Percentiles rank a stretch among this genome's conserved stretches.
Conservation (phyloP, 106 monocot species). For the Iris macrosiphon region DNA sequence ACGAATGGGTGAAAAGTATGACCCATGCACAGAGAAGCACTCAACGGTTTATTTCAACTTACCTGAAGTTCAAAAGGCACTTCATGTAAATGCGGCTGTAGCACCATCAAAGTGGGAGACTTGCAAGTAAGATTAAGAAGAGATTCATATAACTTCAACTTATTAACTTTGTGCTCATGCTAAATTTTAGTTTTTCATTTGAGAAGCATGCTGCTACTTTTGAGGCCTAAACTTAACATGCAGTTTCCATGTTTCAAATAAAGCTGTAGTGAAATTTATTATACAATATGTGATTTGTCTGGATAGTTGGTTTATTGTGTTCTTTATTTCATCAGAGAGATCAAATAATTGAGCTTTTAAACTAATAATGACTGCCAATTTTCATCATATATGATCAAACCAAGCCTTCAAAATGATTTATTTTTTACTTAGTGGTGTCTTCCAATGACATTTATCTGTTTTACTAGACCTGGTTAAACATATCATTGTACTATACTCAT, state of each 20-base stretch:
- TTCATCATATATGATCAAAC: too few relatives aligned
- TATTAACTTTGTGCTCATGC: background rate
- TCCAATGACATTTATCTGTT: too few relatives aligned
- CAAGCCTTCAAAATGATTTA: too few relatives aligned
- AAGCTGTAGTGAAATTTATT: background rate
- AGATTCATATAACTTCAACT: background rate
- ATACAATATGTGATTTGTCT: background rate
- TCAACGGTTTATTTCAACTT: slow-evolving; percentile 91
- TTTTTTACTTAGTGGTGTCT: too few relatives aligned
- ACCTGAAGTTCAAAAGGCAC: slow-evolving; percentile 81
- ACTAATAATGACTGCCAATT: too few relatives aligned
- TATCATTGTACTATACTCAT: too few relatives aligned
- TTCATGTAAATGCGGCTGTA: slow-evolving; percentile 68
- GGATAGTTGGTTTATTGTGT: too few relatives aligned
- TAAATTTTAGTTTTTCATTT: background rate
- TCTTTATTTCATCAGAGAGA: too few relatives aligned
- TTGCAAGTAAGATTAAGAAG: slow-evolving; percentile 59
- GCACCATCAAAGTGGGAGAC: slow-evolving; percentile 75
- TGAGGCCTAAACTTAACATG: background rate
- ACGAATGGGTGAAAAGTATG: slow-evolving; percentile 67
- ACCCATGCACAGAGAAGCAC: slow-evolving; percentile 93
- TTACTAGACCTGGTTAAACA: too few relatives aligned
- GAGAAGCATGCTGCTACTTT: background rate
- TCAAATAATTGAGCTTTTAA: too few relatives aligned
- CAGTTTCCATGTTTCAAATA: background rate